Evolutionary conservation across 768 basidiomycete species (phyloP), one percentile per base, ranked within the genome.

Genomic region (Lactarius akahatsu): DNA sequence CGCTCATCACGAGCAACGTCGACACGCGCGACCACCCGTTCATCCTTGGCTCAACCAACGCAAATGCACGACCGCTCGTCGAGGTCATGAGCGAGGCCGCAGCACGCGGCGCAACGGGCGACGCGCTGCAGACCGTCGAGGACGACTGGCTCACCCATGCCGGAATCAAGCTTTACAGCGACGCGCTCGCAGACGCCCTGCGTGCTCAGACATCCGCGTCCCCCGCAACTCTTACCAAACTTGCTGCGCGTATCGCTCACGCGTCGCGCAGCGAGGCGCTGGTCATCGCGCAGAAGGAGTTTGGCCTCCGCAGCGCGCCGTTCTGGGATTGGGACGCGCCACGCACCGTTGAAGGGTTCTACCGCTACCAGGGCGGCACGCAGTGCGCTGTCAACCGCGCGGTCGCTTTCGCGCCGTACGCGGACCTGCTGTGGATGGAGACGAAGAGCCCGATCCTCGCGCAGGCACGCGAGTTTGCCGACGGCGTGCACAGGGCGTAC

Each of bases 21-120:
- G 97, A 99, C 77, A 86, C 89, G 71, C 88, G 97, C n/a, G 97
- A 99, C 80, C 97, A 99, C 70, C 79, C 93, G 36, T 99, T 98
- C 84, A 96, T 99, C 73, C 87, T 98, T 45, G 97, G 96, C 40
- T 85, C 83, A 59, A 96, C 95, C 30, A 96, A 96, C 75, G 74
- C 90, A 10, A 78, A 81, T 55, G 77, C 92, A 30, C 80, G 79
- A 6, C 84, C 93, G 26, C 81, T 98, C 65, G 92, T 89, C 67
- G 80, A 78, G 26, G 86, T 91, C 69, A 95, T 98, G 91, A 82
- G 82, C 58, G 84, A 89, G 60, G 97, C 95, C 2, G 94, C 96
- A 77, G 76, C 79, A n/a, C 78, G 84, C 40, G 95, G 96, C 45
- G 88, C 88, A 77, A 84, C 80, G 54, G 96, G 96, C 11, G 81